Conservation (phyloP, 1,284 basidiomycete species). For the Calocybe gambosa region DNA sequence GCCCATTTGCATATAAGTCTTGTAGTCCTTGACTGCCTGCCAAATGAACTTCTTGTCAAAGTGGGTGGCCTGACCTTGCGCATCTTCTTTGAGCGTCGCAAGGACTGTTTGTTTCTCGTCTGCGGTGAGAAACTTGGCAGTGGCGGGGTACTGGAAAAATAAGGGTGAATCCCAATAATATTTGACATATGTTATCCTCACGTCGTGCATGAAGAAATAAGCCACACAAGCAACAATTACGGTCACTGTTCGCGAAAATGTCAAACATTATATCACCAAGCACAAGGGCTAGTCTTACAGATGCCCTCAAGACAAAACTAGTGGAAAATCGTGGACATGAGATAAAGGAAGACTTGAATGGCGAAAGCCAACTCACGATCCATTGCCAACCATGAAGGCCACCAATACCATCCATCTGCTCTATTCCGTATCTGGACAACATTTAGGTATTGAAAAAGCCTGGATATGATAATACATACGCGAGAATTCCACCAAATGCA, state of each 20-base stretch:
- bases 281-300: constrained; percentile 12
- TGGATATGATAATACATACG: constrained; percentile 14
- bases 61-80: constrained; percentile 27
- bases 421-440: constrained; percentile 28
- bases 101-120: constrained; percentile 29
- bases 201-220: constrained; percentile 34
- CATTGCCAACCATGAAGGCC: constrained; percentile 38
- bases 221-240: constrained; percentile 27
- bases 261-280: not conserved
- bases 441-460: constrained; percentile 7
- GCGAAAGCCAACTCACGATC: constrained; percentile 25
- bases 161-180: constrained; percentile 2
- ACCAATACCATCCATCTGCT: constrained; percentile 34
- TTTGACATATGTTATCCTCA: constrained; percentile 12
- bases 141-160: constrained; percentile 36
- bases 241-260: constrained; percentile 20
- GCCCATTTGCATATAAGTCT: constrained; percentile 35
- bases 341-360: constrained; percentile 25
- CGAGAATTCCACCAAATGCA: constrained; percentile 32
- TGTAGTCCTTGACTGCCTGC: constrained; percentile 31
- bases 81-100: constrained; percentile 34
- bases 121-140: constrained; percentile 38
- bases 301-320: constrained; percentile 25
- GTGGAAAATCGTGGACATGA: constrained; percentile 23
- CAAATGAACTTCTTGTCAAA: constrained; percentile 31